Conservation (phyloP, 2,329 filamentous ascomycete species). For the Aspergillus pseudoglaucus region DNA sequence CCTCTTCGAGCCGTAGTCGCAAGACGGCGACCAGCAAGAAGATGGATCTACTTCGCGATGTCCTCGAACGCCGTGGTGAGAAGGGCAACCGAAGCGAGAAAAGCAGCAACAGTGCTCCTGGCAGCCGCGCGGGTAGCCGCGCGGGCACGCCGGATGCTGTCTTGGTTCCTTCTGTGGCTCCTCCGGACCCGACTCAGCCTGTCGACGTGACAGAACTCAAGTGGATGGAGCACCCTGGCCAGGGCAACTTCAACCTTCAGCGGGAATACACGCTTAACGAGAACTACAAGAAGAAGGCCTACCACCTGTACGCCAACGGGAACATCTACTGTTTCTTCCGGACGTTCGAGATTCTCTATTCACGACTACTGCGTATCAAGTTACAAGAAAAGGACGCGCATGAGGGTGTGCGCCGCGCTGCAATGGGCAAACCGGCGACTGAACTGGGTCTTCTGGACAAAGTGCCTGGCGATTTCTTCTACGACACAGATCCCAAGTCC, state of each 20-base stretch:
- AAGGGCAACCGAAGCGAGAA: slow-evolving; percentile 66
- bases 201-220: slow-evolving; percentile 44
- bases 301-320: slow-evolving; percentile 87
- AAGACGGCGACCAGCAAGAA: slow-evolving; percentile 63
- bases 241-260: slow-evolving; percentile 53
- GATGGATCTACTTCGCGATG: slow-evolving; percentile 70
- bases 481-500: slow-evolving; percentile 54
- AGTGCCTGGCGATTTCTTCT: slow-evolving; percentile 67
- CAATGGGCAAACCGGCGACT: slow-evolving; percentile 70
- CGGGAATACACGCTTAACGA: slow-evolving; percentile 67
- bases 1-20: slow-evolving; percentile 61
- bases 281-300: slow-evolving; percentile 71
- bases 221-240: slow-evolving; percentile 56
- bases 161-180: slow-evolving; percentile 26
- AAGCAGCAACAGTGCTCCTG: slow-evolving; percentile 64
- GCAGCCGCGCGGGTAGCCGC: slow-evolving; percentile 52
- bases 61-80: slow-evolving; percentile 71
- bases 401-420: slow-evolving; percentile 66
- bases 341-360: slow-evolving; percentile 86
- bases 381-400: slow-evolving; percentile 66
- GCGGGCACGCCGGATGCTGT: slow-evolving; percentile 78
- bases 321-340: slow-evolving; percentile 93
- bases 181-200: slow-evolving; percentile 50
- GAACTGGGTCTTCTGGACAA: slow-evolving; percentile 80
- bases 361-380: slow-evolving; percentile 77